Evolutionary conservation across 768 basidiomycete genomes (phyloP), one percentile per base, ranked within the genome.

Genomic region (Pulveroboletus sp.): DNA sequence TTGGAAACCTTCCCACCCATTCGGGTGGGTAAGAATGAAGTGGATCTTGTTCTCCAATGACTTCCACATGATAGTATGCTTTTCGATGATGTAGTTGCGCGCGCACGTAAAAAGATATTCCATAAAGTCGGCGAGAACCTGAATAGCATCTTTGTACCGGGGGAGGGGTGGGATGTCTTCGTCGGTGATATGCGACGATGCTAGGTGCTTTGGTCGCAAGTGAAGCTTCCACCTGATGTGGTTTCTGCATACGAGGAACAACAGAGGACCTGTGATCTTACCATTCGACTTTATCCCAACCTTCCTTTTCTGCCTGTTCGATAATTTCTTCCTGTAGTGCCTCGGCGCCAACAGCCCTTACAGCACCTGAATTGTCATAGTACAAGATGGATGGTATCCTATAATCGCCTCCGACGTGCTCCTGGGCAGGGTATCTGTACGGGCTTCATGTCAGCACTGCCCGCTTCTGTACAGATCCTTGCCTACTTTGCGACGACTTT

Each of bases 301-400:
- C 17, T 17, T 35, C 34, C 11, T 35, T 17, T 35, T 35, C 34
- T 19, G 34, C 34, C 17, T 35, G 34, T 17, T 35, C 34, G 9
- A 35, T 6, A 8, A 19, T 35, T 1, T 13, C n/a, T 9, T 19
- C 10, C 34, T 35, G 34, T 17, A 35, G 10, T 17, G 34, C 34
- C n/a, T 35, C 34, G 11, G 34, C 34, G 6, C 34, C 34, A 17
- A 17, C 34, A 0, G 76, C 78, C 34, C 58, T 66, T 5, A 72
- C 62, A 0, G 37, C 36, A 3, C 75, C 76, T 19, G 64, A 49
- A 7, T 51, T 43, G 48, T 77, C 76, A 51, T 79, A 79, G 47
- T 73, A 74, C 13, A 79, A 49, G 31, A 77, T 63, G 1, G 75
- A 33, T 0, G 75, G 78, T 35, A 80, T 75, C 49, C 78, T 80